phyloP scores from a whole-genome alignment of 441 rosid species.

The Corymbia calophylla region DNA sequence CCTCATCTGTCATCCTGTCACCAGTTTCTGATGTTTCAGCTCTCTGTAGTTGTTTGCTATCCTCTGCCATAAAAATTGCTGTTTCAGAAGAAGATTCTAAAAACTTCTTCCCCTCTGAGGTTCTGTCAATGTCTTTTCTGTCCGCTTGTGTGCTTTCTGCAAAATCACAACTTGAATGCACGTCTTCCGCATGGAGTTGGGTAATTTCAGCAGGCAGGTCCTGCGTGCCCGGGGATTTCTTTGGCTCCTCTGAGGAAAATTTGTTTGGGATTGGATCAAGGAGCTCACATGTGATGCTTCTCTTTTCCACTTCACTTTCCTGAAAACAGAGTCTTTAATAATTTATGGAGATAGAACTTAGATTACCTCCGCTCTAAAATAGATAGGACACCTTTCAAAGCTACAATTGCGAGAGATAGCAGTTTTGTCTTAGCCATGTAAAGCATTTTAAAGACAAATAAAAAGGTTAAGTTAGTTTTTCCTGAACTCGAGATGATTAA shows the following conservation, averaged over 20 bases:
- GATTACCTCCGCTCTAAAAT: neutral
- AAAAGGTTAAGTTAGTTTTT: neutral
- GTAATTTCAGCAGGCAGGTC: conserved; percentile 18
- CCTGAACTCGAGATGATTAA: neutral
- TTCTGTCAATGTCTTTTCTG: conserved; percentile 18
- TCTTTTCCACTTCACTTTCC: conserved; percentile 25
- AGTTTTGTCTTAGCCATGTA: neutral
- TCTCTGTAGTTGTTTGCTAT: conserved; percentile 13
- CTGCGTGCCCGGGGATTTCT: conserved; percentile 6
- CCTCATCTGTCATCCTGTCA: conserved; percentile 14
- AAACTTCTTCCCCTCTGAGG: conserved; percentile 26
- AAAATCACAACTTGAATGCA: conserved; percentile 2
- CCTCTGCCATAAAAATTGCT: conserved; percentile 10
- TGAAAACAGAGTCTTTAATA: conserved; percentile 5
- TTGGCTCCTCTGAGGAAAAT: conserved; percentile 5
- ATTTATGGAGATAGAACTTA: neutral
- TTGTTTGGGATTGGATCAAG: conserved; percentile 1
- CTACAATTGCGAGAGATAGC: neutral
- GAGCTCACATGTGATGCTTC: conserved; percentile 4
- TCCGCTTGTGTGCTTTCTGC: conserved; percentile 5
- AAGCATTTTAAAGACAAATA: neutral
- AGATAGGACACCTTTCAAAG: neutral
- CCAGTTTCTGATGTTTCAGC: neutral
- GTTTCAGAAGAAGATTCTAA: conserved; percentile 26
- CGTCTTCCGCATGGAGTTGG: conserved; percentile 8